Conservation (phyloP, 306 rosid species). For the Trifolium pratense region DNA sequence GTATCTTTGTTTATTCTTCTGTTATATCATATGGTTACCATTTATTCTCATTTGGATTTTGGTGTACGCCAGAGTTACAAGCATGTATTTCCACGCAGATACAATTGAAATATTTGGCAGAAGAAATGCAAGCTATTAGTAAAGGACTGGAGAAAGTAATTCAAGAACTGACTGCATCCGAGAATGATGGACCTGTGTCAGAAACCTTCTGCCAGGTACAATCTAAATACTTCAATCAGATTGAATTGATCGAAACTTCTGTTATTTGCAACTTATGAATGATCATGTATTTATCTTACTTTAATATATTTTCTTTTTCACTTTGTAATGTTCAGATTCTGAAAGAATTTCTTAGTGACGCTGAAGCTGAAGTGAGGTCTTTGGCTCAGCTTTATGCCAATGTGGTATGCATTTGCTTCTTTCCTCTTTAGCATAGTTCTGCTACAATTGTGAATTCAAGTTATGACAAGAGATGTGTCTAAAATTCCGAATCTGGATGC, state of each 20-base stretch:
- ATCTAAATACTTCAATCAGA: conserved; percentile 22
- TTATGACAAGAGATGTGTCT: conserved; percentile 33
- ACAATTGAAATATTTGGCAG: conserved; percentile 95
- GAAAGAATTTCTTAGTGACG: conserved; percentile 68
- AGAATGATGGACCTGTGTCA: conserved; percentile 84
- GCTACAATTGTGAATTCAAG: conserved; percentile 21
- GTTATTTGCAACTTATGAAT: conserved; percentile 11
- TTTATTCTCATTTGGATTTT: conserved; percentile 30
- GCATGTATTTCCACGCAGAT: conserved; percentile 59
- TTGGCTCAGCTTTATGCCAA: conserved; percentile 77
- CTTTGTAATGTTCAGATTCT: conserved; percentile 55
- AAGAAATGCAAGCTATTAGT: conserved; percentile 97
- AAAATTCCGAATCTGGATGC: conserved; percentile 44
- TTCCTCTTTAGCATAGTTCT: conserved; percentile 29
- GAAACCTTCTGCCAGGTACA: conserved; percentile 82
- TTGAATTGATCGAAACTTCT: neutral
- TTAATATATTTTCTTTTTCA: conserved; percentile 8
- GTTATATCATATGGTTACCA: conserved; percentile 19
- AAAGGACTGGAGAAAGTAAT: conserved; percentile 96
- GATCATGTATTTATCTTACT: neutral
- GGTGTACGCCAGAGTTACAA: conserved; percentile 34
- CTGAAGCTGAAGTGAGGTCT: conserved; percentile 85
- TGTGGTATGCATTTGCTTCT: conserved; percentile 65
- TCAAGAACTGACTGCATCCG: conserved; percentile 87
- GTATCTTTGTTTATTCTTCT: conserved; percentile 47